Percentiles rank a stretch among this genome's conserved stretches.
phyloP scores from a whole-genome alignment of 305 asterid species.

The Fraxinus floribunda region DNA sequence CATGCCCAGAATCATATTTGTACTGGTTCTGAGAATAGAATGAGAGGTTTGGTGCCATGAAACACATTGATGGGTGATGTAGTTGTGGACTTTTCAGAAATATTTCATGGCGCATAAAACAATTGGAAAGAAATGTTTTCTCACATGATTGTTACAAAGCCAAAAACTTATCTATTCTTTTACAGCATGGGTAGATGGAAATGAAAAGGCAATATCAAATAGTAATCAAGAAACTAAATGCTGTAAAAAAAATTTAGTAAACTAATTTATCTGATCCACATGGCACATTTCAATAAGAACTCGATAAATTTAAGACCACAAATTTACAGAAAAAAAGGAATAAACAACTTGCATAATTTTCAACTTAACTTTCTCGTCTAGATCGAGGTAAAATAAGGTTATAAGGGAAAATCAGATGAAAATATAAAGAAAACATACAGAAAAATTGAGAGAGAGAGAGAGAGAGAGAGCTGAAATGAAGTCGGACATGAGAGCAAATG shows the following conservation, averaged over 20 bases:
- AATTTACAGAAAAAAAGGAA: neutral
- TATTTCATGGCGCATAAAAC: constrained; percentile 35
- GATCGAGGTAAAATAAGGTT: no score
- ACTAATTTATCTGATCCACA: neutral
- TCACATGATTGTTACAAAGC: constrained; percentile 3
- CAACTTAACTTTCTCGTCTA: no score
- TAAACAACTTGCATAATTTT: neutral
- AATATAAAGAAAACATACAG: no score
- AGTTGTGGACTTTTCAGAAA: constrained; percentile 33
- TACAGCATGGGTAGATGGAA: constrained; percentile 1
- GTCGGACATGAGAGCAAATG: no score
- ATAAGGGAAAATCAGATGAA: no score
- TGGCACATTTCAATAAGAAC: neutral
- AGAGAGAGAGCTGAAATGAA: no score
- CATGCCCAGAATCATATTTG: no score
- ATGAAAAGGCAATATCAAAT: neutral
- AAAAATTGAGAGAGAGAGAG: no score
- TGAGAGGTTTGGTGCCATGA: no score
- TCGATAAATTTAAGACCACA: neutral
- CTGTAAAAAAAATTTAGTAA: constrained; percentile 1
- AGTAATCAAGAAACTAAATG: constrained; percentile 14
- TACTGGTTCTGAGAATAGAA: no score
- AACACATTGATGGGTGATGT: no score
- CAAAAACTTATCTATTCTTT: constrained; percentile 1
- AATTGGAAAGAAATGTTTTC: constrained; percentile 18